Evolutionary conservation across 768 basidiomycete species (phyloP).

Genomic region (Termitomyces sp.): DNA sequence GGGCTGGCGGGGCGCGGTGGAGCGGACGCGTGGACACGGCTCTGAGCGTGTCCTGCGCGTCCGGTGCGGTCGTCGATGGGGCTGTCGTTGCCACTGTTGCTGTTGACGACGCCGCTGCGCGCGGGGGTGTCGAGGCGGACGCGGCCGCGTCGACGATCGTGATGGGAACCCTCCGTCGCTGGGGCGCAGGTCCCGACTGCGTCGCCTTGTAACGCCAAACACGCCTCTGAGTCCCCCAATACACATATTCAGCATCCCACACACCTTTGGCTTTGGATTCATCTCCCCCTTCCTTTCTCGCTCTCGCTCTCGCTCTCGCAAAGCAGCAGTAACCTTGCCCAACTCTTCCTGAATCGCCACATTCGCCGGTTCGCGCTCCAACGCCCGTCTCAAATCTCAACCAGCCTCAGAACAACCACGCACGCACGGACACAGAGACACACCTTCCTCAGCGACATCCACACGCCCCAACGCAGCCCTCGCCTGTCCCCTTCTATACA

Average conservation of each 20-base stretch:
- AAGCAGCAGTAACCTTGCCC: conserved; percentile 35
- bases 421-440: background rate
- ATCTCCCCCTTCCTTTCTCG: conserved; percentile 21
- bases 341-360: conserved; percentile 59
- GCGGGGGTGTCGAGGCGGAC: background rate
- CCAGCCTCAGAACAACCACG: no score
- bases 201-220: background rate
- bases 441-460: conserved; percentile 59
- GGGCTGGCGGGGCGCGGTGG: conserved; percentile 1
- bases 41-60: conserved; percentile 20
- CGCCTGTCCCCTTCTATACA: conserved; percentile 77
- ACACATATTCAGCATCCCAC: background rate
- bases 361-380: conserved; percentile 62
- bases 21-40: conserved; percentile 33
- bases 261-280: no score
- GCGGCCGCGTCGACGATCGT: conserved; percentile 6
- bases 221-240: no score
- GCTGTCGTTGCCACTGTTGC: no score
- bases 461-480: conserved; percentile 47
- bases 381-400: conserved; percentile 50
- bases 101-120: no score
- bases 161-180: conserved; percentile 14
- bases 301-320: conserved; percentile 23
- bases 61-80: background rate
- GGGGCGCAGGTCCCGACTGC: background rate